Conservation (phyloP, 2,329 filamentous ascomycete genomes). For the Phialemoniopsis sp. region DNA sequence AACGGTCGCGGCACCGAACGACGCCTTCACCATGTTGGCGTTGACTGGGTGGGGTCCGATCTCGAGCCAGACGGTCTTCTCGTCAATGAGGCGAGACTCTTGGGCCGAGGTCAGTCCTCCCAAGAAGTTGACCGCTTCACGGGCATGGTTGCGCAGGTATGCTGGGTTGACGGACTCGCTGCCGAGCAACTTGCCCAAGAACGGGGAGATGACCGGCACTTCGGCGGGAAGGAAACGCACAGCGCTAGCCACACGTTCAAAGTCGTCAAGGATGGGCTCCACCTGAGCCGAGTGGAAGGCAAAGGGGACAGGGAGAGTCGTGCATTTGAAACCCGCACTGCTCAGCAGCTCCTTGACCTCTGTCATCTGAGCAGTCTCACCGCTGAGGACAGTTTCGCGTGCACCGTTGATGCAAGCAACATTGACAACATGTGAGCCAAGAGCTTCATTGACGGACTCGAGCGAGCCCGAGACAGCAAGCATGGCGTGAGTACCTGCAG, state of each 20-base stretch:
- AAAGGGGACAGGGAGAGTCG: slow-evolving; percentile 43
- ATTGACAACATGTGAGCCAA: slow-evolving; percentile 40
- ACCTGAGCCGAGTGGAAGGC: slow-evolving; percentile 52
- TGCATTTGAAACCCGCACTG: slow-evolving; percentile 32
- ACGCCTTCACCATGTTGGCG: slow-evolving; percentile 63
- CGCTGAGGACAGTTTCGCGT: slow-evolving; percentile 67
- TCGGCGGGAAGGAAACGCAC: slow-evolving; percentile 38
- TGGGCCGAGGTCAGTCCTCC: slow-evolving; percentile 57
- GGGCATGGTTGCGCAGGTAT: slow-evolving; percentile 62
- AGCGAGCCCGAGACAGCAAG: slow-evolving; percentile 42
- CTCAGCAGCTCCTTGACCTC: slow-evolving; percentile 33
- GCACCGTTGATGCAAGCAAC: slow-evolving; percentile 74
- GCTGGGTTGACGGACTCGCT: slow-evolving; percentile 51
- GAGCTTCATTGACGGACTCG: slow-evolving; percentile 48
- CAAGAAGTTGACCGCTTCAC: slow-evolving; percentile 67
- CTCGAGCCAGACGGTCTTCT: slow-evolving; percentile 68
- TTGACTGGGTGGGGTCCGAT: slow-evolving; percentile 72
- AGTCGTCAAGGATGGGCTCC: slow-evolving; percentile 51
- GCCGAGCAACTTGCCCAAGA: slow-evolving; percentile 58
- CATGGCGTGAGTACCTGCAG: slow-evolving; percentile 60
- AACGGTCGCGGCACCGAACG: slow-evolving; percentile 48
- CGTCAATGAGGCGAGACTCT: slow-evolving; percentile 54
- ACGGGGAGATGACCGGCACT: slow-evolving; percentile 64
- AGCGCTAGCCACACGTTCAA: slow-evolving; percentile 40
- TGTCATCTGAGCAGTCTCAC: slow-evolving; percentile 33